These are phyloP conservation scores for Thermomucor indicae-seudaticae DNA, from an alignment of 371 early-diverging fungal species.

Conservation along the genomic window DNA sequence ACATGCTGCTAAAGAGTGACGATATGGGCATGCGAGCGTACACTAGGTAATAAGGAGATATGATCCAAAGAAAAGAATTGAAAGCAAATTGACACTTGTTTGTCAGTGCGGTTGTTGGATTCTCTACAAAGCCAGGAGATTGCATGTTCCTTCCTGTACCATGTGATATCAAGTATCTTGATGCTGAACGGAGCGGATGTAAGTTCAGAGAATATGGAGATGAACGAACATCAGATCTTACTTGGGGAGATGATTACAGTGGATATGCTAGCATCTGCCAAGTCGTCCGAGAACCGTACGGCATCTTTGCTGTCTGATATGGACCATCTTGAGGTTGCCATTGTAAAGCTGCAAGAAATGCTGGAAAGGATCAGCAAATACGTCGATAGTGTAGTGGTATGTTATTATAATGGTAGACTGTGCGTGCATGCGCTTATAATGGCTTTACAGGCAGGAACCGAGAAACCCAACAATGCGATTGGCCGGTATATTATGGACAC, in stretches of 20 bases:
- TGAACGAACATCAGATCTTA: neutral
- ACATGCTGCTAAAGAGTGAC: conserved; percentile 58
- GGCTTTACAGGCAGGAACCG: conserved; percentile 44
- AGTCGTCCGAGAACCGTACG: conserved; percentile 48
- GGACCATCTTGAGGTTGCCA: conserved; percentile 82
- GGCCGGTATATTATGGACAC: conserved; percentile 94
- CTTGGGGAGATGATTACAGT: conserved; percentile 35
- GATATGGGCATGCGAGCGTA: conserved; percentile 76
- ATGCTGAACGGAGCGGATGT: conserved; percentile 86
- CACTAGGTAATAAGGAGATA: conserved; percentile 44
- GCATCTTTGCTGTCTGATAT: conserved; percentile 78
- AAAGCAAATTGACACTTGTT: neutral
- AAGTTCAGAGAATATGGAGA: conserved; percentile 29
- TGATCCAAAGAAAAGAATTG: neutral
- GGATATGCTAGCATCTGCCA: conserved; percentile 75
- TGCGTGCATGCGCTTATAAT: neutral
- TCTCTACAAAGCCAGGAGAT: conserved; percentile 63
- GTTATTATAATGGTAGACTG: conserved; percentile 13
- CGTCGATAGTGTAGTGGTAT: conserved; percentile 76
- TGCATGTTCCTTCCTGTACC: conserved; percentile 85
- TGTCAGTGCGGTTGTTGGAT: conserved; percentile 73
- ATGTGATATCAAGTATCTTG: conserved; percentile 83
- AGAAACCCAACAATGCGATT: conserved; percentile 72
- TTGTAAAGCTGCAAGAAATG: conserved; percentile 78
- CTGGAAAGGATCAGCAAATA: conserved; percentile 80